These are phyloP conservation scores for Pyricularia pennisetigena DNA, from an alignment of 2,329 filamentous ascomycete genomes.

Conservation along the genomic window DNA sequence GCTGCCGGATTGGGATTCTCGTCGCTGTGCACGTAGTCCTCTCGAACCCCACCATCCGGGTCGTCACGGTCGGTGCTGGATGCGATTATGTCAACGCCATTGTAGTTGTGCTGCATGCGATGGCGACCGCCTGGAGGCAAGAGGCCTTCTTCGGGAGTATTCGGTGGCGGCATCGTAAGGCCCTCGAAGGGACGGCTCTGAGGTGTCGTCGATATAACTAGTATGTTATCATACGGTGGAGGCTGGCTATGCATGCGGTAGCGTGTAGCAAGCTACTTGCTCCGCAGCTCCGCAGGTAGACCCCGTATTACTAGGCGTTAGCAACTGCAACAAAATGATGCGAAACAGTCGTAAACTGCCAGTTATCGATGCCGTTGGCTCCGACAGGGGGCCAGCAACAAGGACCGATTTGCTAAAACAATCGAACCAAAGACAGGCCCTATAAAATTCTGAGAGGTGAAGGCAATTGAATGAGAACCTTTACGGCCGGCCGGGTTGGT, in stretches of 20 bases:
- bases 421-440: neutral
- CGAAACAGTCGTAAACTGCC: neutral
- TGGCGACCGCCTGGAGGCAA: neutral
- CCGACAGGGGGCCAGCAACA: too few species aligned
- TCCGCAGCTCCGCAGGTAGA: neutral
- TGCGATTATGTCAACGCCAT: neutral
- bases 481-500: neutral
- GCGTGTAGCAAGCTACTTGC: neutral
- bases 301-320: neutral
- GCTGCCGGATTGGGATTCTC: neutral
- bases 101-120: neutral
- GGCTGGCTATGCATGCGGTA: neutral
- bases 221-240: too few species aligned
- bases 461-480: neutral
- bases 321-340: neutral
- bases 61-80: neutral
- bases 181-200: too few species aligned
- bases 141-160: slow-evolving; percentile 14
- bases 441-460: neutral
- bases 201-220: too few species aligned
- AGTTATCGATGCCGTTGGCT: neutral
- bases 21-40: neutral
- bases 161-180: slow-evolving; percentile 17
- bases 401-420: too few species aligned
- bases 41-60: neutral